Evolutionary conservation across 2,329 filamentous ascomycete species (phyloP).

Genomic region (Albifimbria verrucaria): DNA sequence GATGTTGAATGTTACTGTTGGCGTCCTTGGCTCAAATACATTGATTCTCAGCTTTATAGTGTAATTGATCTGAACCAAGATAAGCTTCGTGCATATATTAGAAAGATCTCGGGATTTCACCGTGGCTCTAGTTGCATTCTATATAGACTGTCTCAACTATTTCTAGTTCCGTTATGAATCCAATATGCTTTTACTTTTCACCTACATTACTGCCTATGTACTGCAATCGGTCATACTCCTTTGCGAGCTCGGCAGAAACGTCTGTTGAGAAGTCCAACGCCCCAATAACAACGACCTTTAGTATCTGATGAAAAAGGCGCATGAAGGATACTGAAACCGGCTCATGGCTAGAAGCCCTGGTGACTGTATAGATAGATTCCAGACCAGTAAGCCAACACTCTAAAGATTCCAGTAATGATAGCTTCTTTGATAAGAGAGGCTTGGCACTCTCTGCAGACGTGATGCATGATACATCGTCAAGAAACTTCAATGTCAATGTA

Average conservation of each 20-base stretch:
- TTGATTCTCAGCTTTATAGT: no score
- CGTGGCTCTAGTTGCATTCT: no score
- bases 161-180: no score
- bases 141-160: no score
- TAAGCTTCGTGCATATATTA: no score
- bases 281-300: slow-evolving; percentile 32
- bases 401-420: slow-evolving; percentile 25
- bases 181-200: slow-evolving; percentile 27
- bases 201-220: slow-evolving; percentile 21
- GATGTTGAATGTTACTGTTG: no score
- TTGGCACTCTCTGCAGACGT: slow-evolving; percentile 17
- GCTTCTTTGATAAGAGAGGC: slow-evolving; percentile 25
- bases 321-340: slow-evolving; percentile 30
- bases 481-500: slow-evolving; percentile 26
- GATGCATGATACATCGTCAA: slow-evolving; percentile 23
- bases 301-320: slow-evolving; percentile 28
- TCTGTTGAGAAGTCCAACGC: slow-evolving; percentile 25
- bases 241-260: slow-evolving; percentile 20
- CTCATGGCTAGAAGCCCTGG: slow-evolving; percentile 15
- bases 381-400: slow-evolving; percentile 29
- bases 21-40: no score
- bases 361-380: slow-evolving; percentile 17
- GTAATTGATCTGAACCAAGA: no score
- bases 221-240: slow-evolving; percentile 28
- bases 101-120: no score